Evolutionary conservation across 176 grass and related monocot genomes (phyloP).

Genomic region (Avena insularis): DNA sequence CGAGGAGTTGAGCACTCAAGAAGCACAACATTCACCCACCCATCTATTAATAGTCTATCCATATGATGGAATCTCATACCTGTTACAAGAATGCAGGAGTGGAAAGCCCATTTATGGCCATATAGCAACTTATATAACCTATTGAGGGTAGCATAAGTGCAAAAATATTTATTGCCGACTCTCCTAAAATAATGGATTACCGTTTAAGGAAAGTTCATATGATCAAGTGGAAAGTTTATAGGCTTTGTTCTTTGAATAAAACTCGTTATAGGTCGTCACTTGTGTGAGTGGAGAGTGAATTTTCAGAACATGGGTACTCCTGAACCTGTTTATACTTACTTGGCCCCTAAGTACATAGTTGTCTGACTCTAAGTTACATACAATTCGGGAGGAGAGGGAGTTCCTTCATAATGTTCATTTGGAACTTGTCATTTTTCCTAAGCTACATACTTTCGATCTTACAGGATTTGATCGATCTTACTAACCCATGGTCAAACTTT

Average conservation of each 20-base stretch:
- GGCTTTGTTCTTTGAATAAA: neutral
- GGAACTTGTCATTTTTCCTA: too few species aligned
- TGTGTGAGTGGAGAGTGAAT: too few species aligned
- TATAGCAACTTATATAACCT: neutral
- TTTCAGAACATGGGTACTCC: too few species aligned
- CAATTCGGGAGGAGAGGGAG: too few species aligned
- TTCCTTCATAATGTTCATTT: too few species aligned
- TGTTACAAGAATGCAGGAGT: neutral
- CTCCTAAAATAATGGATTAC: neutral
- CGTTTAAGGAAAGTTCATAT: neutral
- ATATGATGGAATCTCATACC: neutral
- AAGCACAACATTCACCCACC: neutral
- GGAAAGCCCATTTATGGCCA: constrained; percentile 16
- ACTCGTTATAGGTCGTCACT: neutral
- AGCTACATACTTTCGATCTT: neutral
- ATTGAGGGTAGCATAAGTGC: neutral
- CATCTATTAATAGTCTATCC: constrained; percentile 26
- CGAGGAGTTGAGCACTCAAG: neutral
- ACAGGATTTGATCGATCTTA: neutral
- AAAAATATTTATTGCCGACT: neutral
- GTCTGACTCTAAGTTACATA: too few species aligned
- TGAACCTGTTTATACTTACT: too few species aligned
- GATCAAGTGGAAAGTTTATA: neutral
- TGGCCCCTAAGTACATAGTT: too few species aligned
- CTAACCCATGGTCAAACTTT: neutral